These are phyloP conservation scores for Phytophthora rubi DNA, from an alignment of 352 stramenopile genomes.

Conservation along the genomic window DNA sequence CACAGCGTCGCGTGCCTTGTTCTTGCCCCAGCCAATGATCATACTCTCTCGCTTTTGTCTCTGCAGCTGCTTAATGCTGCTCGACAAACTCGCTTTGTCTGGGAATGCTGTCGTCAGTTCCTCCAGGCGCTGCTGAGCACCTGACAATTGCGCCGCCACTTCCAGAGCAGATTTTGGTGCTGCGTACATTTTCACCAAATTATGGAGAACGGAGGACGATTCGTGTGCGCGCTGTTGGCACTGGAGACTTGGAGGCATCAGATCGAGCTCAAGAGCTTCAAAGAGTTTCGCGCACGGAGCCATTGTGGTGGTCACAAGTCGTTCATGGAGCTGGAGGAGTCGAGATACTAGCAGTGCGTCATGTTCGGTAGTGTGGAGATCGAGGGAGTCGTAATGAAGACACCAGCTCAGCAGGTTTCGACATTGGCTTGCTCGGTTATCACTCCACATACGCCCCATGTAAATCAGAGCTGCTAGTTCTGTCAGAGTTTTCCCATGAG, in stretches of 20 bases:
- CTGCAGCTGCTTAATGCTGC: constrained; percentile 50
- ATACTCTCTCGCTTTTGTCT: constrained; percentile 49
- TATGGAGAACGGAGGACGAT: constrained; percentile 11
- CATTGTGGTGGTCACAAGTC: constrained; percentile 27
- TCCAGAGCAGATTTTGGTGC: neutral
- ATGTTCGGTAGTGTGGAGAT: constrained; percentile 26
- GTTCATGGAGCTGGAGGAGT: constrained; percentile 35
- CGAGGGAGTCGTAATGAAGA: constrained; percentile 29
- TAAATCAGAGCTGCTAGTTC: constrained; percentile 46
- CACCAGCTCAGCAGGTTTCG: constrained; percentile 46
- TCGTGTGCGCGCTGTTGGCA: constrained; percentile 8
- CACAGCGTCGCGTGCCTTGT: constrained; percentile 10
- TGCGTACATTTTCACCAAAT: constrained; percentile 26
- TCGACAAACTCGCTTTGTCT: constrained; percentile 38
- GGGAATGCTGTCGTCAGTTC: constrained; percentile 35
- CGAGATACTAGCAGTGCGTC: constrained; percentile 20
- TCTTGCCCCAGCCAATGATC: constrained; percentile 43
- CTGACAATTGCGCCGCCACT: constrained; percentile 1
- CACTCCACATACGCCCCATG: constrained; percentile 33
- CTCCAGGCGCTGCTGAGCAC: constrained; percentile 35
- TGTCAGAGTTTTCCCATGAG: constrained; percentile 24
- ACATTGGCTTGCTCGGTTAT: constrained; percentile 35
- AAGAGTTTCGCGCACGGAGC: constrained; percentile 10
- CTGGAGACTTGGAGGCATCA: constrained; percentile 28
- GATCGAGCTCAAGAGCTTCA: constrained; percentile 24